Evolutionary conservation across 768 basidiomycete species (phyloP).

Genomic region (Nidularia sp.): DNA sequence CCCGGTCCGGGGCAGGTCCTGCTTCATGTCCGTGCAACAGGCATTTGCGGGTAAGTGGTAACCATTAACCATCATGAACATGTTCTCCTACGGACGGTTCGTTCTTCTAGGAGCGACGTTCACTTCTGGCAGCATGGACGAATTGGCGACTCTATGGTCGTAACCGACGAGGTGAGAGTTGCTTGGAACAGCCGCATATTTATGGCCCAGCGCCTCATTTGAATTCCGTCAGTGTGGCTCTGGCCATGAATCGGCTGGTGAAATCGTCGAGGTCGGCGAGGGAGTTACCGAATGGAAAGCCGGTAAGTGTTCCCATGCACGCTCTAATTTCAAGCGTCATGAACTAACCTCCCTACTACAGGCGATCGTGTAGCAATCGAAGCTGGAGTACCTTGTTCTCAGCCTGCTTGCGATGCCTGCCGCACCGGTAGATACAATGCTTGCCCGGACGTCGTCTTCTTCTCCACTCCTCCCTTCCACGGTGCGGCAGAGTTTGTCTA

Average conservation of each 20-base stretch:
- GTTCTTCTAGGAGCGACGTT: conserved; percentile 60
- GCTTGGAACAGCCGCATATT: background rate
- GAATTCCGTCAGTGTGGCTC: conserved; percentile 47
- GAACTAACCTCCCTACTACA: conserved; percentile 7
- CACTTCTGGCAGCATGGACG: conserved; percentile 73
- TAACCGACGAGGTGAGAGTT: conserved; percentile 53
- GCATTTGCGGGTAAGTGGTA: conserved; percentile 64
- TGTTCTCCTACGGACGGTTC: too few species aligned
- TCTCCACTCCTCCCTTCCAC: conserved; percentile 68
- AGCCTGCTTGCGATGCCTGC: conserved; percentile 57
- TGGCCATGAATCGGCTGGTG: conserved; percentile 69
- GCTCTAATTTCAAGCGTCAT: background rate
- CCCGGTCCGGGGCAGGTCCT: conserved; percentile 66
- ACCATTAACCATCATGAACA: background rate
- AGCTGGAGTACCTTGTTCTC: conserved; percentile 65
- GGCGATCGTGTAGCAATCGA: conserved; percentile 70
- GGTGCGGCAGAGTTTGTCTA: conserved; percentile 36
- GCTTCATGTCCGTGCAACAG: conserved; percentile 62
- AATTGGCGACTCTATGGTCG: conserved; percentile 67
- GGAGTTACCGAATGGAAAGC: conserved; percentile 65
- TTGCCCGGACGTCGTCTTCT: conserved; percentile 58
- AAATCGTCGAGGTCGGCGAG: conserved; percentile 60
- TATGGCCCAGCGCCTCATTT: background rate
- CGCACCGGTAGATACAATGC: conserved; percentile 64
- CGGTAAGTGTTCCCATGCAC: conserved; percentile 23